Evolutionary conservation across 2,329 filamentous ascomycete species (phyloP).

Genomic region (Pseudocercospora fuligena): DNA sequence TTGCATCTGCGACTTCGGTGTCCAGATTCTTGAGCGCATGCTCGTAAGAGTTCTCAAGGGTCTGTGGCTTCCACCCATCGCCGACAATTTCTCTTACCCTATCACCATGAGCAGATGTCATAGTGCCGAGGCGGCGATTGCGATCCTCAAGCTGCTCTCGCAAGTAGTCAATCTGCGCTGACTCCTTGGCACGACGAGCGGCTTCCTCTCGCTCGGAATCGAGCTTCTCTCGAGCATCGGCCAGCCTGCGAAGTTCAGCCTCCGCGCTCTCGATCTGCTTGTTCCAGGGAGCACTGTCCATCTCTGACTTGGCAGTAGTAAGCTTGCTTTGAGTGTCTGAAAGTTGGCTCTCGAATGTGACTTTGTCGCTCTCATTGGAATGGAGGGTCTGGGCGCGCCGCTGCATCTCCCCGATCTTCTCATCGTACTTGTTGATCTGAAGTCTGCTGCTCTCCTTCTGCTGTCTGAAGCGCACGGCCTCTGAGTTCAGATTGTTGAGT

Average conservation of each 20-base stretch:
- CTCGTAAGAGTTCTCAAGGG: conserved; percentile 74
- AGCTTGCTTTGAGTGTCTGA: conserved; percentile 70
- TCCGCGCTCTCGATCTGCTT: conserved; percentile 70
- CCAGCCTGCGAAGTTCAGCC: conserved; percentile 67
- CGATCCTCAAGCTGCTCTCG: conserved; percentile 79
- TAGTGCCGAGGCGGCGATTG: conserved; percentile 74
- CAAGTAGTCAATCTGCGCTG: conserved; percentile 81
- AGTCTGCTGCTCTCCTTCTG: conserved; percentile 71
- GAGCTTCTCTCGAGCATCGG: conserved; percentile 73
- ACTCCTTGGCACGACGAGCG: conserved; percentile 78
- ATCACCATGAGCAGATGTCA: conserved; percentile 73
- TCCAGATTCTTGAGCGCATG: conserved; percentile 62
- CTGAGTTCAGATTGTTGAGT: conserved; percentile 75
- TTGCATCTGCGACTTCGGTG: conserved; percentile 65
- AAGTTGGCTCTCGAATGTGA: conserved; percentile 74
- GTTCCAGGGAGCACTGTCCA: conserved; percentile 71
- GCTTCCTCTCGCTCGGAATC: conserved; percentile 82
- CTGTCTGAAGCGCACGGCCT: conserved; percentile 71
- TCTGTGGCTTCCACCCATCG: conserved; percentile 69
- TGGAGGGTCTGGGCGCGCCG: conserved; percentile 72
- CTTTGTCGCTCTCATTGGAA: conserved; percentile 83
- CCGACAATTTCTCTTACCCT: conserved; percentile 71
- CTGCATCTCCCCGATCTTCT: conserved; percentile 69
- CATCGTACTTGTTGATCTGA: conserved; percentile 75
- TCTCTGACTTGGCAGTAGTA: conserved; percentile 64